These are phyloP conservation scores for Podaxis rugospora DNA, from an alignment of 768 basidiomycete species.

Conservation along the genomic window DNA sequence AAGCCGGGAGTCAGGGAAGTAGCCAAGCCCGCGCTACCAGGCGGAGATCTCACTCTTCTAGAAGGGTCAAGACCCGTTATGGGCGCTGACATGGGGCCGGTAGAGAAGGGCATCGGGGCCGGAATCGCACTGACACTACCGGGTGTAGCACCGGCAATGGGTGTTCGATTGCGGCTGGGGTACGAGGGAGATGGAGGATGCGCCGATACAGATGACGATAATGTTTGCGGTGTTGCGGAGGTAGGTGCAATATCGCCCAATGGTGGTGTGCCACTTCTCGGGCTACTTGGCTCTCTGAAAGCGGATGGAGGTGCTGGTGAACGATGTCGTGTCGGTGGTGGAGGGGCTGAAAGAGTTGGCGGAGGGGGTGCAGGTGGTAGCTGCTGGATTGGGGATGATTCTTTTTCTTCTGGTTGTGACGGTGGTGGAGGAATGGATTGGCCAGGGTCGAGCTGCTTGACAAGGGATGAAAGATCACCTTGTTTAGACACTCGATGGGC, in stretches of 20 bases:
- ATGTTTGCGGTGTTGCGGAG: slow-evolving; percentile 14
- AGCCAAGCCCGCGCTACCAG: not conserved
- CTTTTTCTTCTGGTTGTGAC: slow-evolving; percentile 1
- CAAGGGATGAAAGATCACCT: slow-evolving; percentile 12
- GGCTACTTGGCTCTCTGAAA: slow-evolving; percentile 6
- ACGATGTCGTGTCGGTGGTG: slow-evolving; percentile 24
- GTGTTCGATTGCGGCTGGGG: slow-evolving; percentile 23
- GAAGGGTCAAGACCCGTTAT: slow-evolving; percentile 11
- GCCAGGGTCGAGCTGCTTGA: slow-evolving; percentile 14
- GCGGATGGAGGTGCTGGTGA: slow-evolving; percentile 21
- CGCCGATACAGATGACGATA: slow-evolving; percentile 2
- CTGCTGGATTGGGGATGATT: slow-evolving; percentile 11
- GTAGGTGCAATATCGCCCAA: slow-evolving; percentile 1
- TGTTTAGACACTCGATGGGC: slow-evolving; percentile 29
- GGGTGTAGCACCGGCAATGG: slow-evolving; percentile 17
- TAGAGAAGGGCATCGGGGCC: slow-evolving; percentile 22
- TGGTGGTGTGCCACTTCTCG: slow-evolving; percentile 11
- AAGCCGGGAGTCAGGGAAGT: not conserved
- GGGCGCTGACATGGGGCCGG: slow-evolving; percentile 19
- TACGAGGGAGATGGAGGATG: slow-evolving; percentile 11
- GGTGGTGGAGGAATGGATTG: not conserved
- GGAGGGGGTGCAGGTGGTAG: slow-evolving; percentile 23
- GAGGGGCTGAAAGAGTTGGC: slow-evolving; percentile 23
- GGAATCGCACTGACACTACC: slow-evolving; percentile 15
- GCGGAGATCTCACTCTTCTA: slow-evolving; percentile 18